Evolutionary conservation across 1,284 basidiomycete species (phyloP).

Genomic region (Ustilago trichophora): DNA sequence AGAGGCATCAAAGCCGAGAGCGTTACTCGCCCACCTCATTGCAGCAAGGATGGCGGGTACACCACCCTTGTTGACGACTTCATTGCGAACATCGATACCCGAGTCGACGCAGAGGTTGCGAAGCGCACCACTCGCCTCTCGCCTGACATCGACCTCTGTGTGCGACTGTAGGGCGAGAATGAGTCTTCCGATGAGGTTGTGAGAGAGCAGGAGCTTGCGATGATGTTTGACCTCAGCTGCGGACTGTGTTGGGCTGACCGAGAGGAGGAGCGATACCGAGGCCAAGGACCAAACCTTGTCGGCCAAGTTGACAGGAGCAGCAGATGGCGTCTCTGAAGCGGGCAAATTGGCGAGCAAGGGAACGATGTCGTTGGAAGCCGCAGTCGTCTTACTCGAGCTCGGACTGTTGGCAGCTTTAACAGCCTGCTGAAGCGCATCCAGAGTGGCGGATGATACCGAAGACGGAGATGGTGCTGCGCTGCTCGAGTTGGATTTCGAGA

Average conservation of each 20-base stretch:
- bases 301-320: constrained; percentile 32
- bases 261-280: constrained; percentile 54
- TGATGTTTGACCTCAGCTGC: constrained; percentile 49
- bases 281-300: constrained; percentile 64
- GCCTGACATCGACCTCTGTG: constrained; percentile 53
- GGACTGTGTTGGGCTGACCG: constrained; percentile 31
- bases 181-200: constrained; percentile 52
- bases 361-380: constrained; percentile 36
- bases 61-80: constrained; percentile 54
- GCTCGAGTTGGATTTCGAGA: constrained; percentile 19
- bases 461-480: constrained; percentile 9
- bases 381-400: background rate
- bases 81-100: constrained; percentile 43
- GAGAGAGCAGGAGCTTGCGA: constrained; percentile 40
- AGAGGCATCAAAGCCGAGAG: constrained; percentile 38
- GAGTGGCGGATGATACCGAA: constrained; percentile 14
- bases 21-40: constrained; percentile 51
- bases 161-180: constrained; percentile 51
- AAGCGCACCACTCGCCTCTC: constrained; percentile 62
- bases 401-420: constrained; percentile 2
- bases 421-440: constrained; percentile 28
- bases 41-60: constrained; percentile 41
- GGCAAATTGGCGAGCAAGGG: constrained; percentile 57
- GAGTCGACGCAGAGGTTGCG: constrained; percentile 64
- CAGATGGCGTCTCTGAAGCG: constrained; percentile 1